Evolutionary conservation across 768 basidiomycete genomes (phyloP), one percentile per base, ranked within the genome.

Genomic region (Rhodotorula toruloides): DNA sequence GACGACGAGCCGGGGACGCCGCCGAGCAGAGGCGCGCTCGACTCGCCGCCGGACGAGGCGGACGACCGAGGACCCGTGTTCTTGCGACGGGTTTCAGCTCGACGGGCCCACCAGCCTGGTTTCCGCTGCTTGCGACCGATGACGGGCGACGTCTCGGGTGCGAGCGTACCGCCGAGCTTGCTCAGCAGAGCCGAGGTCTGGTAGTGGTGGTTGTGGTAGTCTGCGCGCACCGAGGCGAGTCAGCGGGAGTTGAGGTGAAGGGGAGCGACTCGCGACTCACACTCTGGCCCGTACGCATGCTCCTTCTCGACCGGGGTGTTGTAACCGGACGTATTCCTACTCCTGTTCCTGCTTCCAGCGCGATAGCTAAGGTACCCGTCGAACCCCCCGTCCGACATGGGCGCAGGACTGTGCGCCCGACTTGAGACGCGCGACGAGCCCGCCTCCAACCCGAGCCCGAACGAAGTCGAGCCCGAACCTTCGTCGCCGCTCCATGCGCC

Each of bases 71-170:
- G n/a, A n/a, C n/a, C n/a, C n/a, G 47, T 62, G 36, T 37, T 37
- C 29, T 60, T 63, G 9, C 65, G 61, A 19, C 69, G 48, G 7
- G 48, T 22, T 40, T 71, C 70, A 4, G 58, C 70, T 11, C 56
- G 60, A 0, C 55, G 50, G 22, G 58, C 43, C 70, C 70, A 71
- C 70, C 70, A 71, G 10, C 58, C 49, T 16, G 65, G 58, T 53
- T 64, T 63, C 16, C 58, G 61, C 10, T 40, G 25, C 37, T 67
- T 63, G 25, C 65, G 65, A 3, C 54, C 58, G 31, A 71, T 34
- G 32, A 64, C 59, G 21, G 70, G 70, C 11, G 70, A 60, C 25
- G 37, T 42, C 9, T 67, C 65, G 32, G 70, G 65, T 11, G 61
- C 56, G 32, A 64, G 40, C 16, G 61, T 27, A 2, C 65, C 65